These are phyloP conservation scores for Physcia stellaris DNA, from an alignment of 495 filamentous ascomycete species.

Conservation along the genomic window DNA sequence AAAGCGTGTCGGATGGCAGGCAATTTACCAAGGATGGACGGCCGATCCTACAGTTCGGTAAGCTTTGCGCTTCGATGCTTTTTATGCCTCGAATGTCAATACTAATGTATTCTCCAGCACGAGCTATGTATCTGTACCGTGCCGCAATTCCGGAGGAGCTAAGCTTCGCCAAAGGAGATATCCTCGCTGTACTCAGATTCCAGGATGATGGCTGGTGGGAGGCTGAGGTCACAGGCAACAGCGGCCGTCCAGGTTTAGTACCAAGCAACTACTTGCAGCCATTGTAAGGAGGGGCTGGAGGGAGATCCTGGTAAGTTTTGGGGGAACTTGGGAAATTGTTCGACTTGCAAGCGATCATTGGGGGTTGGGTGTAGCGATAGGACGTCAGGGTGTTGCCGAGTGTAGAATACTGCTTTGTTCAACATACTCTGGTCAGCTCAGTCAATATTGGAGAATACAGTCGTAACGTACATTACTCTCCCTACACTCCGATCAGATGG, in stretches of 20 bases:
- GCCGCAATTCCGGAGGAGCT: constrained; percentile 92
- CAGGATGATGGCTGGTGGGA: constrained; percentile 99
- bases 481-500: too few relatives aligned
- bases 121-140: constrained; percentile 86
- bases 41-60: constrained; percentile 84
- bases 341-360: not conserved
- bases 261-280: constrained; percentile 93
- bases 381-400: too few relatives aligned
- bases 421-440: too few relatives aligned
- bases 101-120: constrained; percentile 39
- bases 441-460: too few relatives aligned
- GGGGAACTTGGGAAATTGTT: not conserved
- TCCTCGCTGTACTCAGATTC: constrained; percentile 72
- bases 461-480: too few relatives aligned
- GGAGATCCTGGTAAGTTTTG: not conserved
- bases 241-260: constrained; percentile 66
- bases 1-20: constrained; percentile 62
- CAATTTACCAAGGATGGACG: constrained; percentile 78
- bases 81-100: not conserved
- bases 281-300: constrained; percentile 25
- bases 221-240: constrained; percentile 75
- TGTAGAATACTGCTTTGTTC: too few relatives aligned
- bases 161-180: constrained; percentile 84
- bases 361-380: too few relatives aligned
- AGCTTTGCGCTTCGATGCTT: constrained; percentile 27